Conservation (phyloP, 768 basidiomycete genomes). For the Tylopilus vinaceipallidus region DNA sequence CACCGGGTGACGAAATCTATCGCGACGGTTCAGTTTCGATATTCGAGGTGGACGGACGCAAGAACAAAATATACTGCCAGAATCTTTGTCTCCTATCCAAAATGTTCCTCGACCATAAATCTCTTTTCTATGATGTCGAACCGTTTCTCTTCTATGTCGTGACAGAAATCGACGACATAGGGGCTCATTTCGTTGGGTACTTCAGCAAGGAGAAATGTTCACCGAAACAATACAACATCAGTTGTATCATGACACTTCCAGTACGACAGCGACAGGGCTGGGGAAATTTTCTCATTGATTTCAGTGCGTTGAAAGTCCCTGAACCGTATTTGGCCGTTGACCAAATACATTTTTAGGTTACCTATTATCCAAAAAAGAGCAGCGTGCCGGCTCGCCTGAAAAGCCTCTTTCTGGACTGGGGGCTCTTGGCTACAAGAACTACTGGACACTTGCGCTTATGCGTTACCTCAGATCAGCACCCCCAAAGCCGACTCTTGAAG, state of each 20-base stretch:
- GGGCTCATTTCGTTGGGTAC: constrained; percentile 95
- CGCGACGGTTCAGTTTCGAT: constrained; percentile 85
- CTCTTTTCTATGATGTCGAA: constrained; percentile 98
- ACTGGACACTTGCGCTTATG: constrained; percentile 91
- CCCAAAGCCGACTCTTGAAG: constrained; percentile 68
- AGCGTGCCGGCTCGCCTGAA: constrained; percentile 87
- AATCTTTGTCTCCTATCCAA: constrained; percentile 96
- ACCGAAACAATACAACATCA: constrained; percentile 94
- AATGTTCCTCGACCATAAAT: constrained; percentile 99
- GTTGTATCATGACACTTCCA: constrained; percentile 99
- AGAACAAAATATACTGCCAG: constrained; percentile 99
- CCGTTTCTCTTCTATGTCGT: constrained; percentile 99
- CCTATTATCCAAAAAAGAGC: constrained; percentile 93
- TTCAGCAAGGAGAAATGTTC: constrained; percentile 99
- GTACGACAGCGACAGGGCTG: constrained; percentile 93
- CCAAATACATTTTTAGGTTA: constrained; percentile 61
- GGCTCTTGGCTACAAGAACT: constrained; percentile 90
- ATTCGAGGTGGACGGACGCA: constrained; percentile 97
- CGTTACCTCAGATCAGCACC: constrained; percentile 65
- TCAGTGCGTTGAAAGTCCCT: constrained; percentile 56
- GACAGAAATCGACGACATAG: constrained; percentile 85
- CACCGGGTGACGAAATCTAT: constrained; percentile 98
- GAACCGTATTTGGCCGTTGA: constrained; percentile 2
- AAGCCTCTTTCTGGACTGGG: constrained; percentile 93
- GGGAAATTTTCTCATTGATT: constrained; percentile 97